A percentile compares a stretch with the other conserved stretches of the same genome.
phyloP scores from a whole-genome alignment of 2,329 filamentous ascomycete genomes.

The Trichophyton schoenleinii region DNA sequence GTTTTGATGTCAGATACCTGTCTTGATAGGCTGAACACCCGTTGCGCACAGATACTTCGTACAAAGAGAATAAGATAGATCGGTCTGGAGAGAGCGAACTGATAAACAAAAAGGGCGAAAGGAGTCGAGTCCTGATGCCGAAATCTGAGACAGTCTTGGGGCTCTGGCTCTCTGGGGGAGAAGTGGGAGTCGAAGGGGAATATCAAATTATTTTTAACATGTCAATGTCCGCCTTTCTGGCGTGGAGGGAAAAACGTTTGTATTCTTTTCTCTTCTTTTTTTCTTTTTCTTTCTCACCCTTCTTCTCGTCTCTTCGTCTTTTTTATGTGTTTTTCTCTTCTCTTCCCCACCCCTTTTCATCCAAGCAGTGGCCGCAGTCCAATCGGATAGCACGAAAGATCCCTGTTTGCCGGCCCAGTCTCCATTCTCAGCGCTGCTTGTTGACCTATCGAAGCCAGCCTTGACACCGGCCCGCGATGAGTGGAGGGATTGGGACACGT shows the following conservation, averaged over 20 bases:
- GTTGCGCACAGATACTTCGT: neutral
- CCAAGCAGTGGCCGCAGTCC: constrained; percentile 3
- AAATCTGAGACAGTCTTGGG: neutral
- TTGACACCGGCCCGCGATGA: constrained; percentile 7
- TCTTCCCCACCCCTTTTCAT: neutral
- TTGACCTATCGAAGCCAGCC: neutral
- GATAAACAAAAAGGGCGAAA: neutral
- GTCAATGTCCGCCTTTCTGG: neutral
- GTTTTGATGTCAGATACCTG: neutral
- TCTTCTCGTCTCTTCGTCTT: neutral
- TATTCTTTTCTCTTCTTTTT: neutral
- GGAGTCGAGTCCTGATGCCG: neutral
- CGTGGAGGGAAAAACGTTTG: neutral
- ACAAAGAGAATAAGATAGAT: neutral
- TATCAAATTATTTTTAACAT: neutral
- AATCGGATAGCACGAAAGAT: constrained; percentile 8
- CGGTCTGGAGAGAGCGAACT: neutral
- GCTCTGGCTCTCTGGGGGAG: neutral
- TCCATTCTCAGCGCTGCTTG: neutral
- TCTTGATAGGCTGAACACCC: neutral
- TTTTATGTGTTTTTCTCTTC: neutral
- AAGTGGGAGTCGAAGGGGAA: neutral
- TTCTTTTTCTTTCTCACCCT: neutral
- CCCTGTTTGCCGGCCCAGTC: neutral
- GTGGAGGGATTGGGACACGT: constrained; percentile 4